Conservation (phyloP, 345 rosid species). For the Reutealis trisperma region DNA sequence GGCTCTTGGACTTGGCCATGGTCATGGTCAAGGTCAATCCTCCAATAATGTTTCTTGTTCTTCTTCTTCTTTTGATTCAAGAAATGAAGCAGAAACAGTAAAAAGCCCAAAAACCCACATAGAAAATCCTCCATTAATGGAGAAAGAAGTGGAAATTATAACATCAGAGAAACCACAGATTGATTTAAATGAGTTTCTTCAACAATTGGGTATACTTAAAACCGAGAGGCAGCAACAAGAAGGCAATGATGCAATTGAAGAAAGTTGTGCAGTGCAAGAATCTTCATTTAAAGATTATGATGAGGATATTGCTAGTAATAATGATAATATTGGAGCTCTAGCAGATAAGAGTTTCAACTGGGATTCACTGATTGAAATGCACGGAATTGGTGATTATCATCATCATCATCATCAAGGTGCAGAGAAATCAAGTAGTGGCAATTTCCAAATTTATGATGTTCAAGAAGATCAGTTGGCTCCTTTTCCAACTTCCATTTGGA, state of each 20-base stretch:
- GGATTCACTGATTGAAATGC: slow-evolving; percentile 71
- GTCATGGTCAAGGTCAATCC: slow-evolving; percentile 28
- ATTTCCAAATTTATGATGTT: slow-evolving; percentile 50
- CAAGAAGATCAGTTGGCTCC: slow-evolving; percentile 46
- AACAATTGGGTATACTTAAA: slow-evolving; percentile 78
- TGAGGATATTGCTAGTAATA: no score
- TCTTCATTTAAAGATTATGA: slow-evolving; percentile 36
- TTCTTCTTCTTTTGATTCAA: slow-evolving; percentile 28
- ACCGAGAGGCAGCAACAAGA: slow-evolving; percentile 38
- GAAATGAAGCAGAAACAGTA: not conserved
- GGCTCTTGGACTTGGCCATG: no score
- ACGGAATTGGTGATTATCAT: slow-evolving; percentile 34
- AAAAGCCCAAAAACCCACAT: slow-evolving; percentile 18
- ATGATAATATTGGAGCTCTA: slow-evolving; percentile 36
- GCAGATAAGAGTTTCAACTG: slow-evolving; percentile 59
- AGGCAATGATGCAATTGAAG: slow-evolving; percentile 10
- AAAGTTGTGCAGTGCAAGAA: slow-evolving; percentile 29
- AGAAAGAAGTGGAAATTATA: slow-evolving; percentile 37
- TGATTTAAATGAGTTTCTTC: slow-evolving; percentile 88
- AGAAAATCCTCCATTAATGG: slow-evolving; percentile 26
- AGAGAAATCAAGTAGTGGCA: slow-evolving; percentile 30
- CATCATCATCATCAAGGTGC: slow-evolving; percentile 15
- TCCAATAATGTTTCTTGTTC: slow-evolving; percentile 27
- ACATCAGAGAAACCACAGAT: slow-evolving; percentile 70
- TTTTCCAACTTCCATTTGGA: slow-evolving; percentile 66